Percentiles rank a stretch among this genome's conserved stretches.
These are phyloP conservation scores for Tephrocybe sp. DNA, from an alignment of 768 basidiomycete genomes.

Conservation along the genomic window DNA sequence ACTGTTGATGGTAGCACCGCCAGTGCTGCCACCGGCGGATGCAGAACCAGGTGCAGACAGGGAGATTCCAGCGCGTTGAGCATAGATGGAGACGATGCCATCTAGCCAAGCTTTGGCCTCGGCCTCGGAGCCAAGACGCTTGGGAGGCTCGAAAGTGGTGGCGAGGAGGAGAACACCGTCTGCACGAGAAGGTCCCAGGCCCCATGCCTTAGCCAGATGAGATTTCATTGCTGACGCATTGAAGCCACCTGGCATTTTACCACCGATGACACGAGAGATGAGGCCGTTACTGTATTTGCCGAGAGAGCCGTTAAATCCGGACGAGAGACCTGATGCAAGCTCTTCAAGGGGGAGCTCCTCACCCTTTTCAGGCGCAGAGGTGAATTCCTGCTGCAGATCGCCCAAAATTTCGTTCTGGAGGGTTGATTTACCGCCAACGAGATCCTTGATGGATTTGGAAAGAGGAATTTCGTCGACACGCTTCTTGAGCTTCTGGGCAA, in stretches of 20 bases:
- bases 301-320: constrained; percentile 80
- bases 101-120: constrained; percentile 97
- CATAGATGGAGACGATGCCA: constrained; percentile 77
- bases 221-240: constrained; percentile 88
- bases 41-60: constrained; percentile 67
- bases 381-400: constrained; percentile 93
- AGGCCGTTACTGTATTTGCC: constrained; percentile 94
- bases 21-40: constrained; percentile 59
- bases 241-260: constrained; percentile 99
- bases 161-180: constrained; percentile 90
- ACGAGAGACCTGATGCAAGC: constrained; percentile 78
- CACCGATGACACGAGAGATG: constrained; percentile 86
- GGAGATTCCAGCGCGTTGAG: constrained; percentile 84
- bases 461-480: constrained; percentile 83
- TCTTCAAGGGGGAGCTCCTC: constrained; percentile 97
- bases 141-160: constrained; percentile 90
- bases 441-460: constrained; percentile 95
- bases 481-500: constrained; percentile 99
- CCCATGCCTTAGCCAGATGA: constrained; percentile 91
- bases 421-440: constrained; percentile 97
- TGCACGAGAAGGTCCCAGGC: constrained; percentile 84
- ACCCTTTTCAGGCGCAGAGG: constrained; percentile 95
- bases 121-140: constrained; percentile 85
- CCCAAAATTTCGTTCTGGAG: constrained; percentile 98
- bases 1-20: constrained; percentile 93